Base-by-base conservation (phyloP, 257 asterid genomes). In the Schizonepeta tenuifolia region DNA sequence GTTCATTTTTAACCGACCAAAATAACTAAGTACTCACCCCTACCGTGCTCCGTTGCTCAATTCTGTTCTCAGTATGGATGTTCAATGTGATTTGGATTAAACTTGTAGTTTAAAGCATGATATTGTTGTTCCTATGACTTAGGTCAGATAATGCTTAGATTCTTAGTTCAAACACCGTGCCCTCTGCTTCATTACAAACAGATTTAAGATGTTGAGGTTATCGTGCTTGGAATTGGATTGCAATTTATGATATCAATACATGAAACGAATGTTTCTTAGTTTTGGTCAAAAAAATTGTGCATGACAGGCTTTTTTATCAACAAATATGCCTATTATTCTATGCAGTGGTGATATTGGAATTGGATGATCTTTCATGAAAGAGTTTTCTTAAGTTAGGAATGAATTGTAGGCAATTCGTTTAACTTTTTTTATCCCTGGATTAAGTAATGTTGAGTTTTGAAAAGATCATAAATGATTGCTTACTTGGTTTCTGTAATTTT, bases 351-450 rank as follows among this genome's bases (percentile, higher is more conserved):
- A 24, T 7, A 65, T 26, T 44, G 28, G 55, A 8, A 51, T 21
- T 35, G 28, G 50, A 68, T 49, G 38, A 11, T 28, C 24, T 28
- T 33, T 31, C 20, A 28, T 18, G 36, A 11, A 17, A 14, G 35
- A 38, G 35, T 47, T 73, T 73, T 63, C 65, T 63, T 51, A 13
- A 51, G 43, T 33, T 63, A 56, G 71, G 26, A 21, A 21, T 49
- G 65, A 21, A 41, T 2, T 69, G 33, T 11, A 6, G 24, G 40
- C 44, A 24, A 31, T 31, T 31, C 6, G 36, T 58, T 26, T 4
- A 14, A 5, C 20, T 46, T 28, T 20, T 18, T 21, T 21, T 8
- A 10, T 55, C 24, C 3, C 10, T 17, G n/a, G 12, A 11, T 10
- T 21, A 58, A 31, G 38, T 58, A 38, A 43, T 13, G 11, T 12